Base-by-base conservation (phyloP, 2,329 filamentous ascomycete species). In the Trichoderma gracile region DNA sequence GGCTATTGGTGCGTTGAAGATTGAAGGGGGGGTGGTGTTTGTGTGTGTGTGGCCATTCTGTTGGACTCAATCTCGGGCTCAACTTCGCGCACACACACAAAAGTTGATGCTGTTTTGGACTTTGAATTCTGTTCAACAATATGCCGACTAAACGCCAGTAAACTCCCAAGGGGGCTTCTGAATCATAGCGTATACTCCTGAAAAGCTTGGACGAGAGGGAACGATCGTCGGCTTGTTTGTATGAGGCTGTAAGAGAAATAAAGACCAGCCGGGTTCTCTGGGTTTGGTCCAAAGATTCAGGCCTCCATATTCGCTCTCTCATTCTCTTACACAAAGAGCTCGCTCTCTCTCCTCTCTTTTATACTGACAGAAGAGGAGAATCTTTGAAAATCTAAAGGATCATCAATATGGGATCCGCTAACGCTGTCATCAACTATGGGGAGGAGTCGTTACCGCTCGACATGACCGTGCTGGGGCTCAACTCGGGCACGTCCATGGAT, bases 381-480 rank as follows among this genome's bases (percentile, higher is more conserved):
- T 12, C 33, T 33, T 9, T 33, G 5, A 10, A 14, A 45, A 19
- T 15, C n/a, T 46, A 15, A 14, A 7, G 7, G 23, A 19, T 19
- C 21, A 15, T 33, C 14, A 54, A 21, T 23, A 63, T 62, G 65
- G 58, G 63, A 33, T 53, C 62, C 17, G 43, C 60, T 15, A 56
- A 15, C 19, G 60, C 19, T 40, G 43, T 49, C 27, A 38, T 49
- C 50, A 30, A 9, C 8, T 55, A 19, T 49, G 52, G 30, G 21
- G 52, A 21, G 43, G 43, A 40, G 6, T 56, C 60, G 23, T 53
- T 40, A 21, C 30, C 73, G 23, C 72, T 86, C 64, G 79, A 85
- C 67, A 69, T 86, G 45, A 83, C 77, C 1, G 82, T 86, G 25
- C 76, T 86, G 19, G 84, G 84, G 1, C 71, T 86, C 50, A 73